Evolutionary conservation across 2,329 filamentous ascomycete genomes (phyloP).

Genomic region (Aspergillus sp.): DNA sequence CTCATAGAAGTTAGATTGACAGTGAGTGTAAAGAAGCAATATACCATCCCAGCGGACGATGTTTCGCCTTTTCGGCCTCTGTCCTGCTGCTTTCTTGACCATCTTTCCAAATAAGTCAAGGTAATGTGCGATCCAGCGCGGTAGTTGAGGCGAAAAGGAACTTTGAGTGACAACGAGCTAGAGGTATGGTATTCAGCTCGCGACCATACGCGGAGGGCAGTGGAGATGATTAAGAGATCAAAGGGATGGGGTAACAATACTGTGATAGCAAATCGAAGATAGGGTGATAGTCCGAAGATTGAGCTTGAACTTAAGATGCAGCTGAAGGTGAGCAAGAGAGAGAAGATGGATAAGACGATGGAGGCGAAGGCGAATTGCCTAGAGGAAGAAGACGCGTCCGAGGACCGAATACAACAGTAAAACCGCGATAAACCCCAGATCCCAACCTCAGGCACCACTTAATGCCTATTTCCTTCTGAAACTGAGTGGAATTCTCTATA

Average conservation of each 20-base stretch:
- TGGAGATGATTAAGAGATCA: background rate
- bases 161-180: background rate
- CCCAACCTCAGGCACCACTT: background rate
- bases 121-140: background rate
- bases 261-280: background rate
- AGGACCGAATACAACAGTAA: background rate
- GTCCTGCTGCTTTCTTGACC: background rate
- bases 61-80: constrained; percentile 32
- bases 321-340: background rate
- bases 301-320: background rate
- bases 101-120: background rate
- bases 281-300: background rate
- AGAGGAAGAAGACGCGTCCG: background rate
- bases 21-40: background rate
- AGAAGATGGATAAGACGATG: background rate
- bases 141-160: constrained; percentile 12
- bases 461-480: background rate
- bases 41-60: constrained; percentile 47
- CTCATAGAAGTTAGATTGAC: background rate
- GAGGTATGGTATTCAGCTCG: too few relatives aligned
- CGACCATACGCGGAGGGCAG: background rate
- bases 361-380: background rate
- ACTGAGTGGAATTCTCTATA: background rate
- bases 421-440: background rate
- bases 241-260: background rate